Conservation (phyloP, 1,284 basidiomycete genomes). For the Leccinum subspadiceum region DNA sequence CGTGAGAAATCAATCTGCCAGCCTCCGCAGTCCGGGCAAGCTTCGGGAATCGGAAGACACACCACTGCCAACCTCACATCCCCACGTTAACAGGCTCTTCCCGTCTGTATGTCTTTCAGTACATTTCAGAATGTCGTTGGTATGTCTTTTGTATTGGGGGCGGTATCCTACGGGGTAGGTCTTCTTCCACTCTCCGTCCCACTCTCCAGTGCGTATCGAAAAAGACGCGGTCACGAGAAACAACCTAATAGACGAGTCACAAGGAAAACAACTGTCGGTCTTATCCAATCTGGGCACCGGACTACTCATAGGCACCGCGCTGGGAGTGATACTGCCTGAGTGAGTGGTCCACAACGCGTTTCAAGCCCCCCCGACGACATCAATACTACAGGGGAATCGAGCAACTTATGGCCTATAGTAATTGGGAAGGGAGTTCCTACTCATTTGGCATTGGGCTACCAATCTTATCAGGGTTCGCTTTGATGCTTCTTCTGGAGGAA, state of each 20-base stretch:
- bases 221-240: neutral
- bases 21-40: neutral
- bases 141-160: slow-evolving; percentile 70
- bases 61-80: neutral
- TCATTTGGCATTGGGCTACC: slow-evolving; percentile 62
- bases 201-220: slow-evolving; percentile 64
- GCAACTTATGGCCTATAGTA: slow-evolving; percentile 39
- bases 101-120: slow-evolving; percentile 21
- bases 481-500: slow-evolving; percentile 82
- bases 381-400: slow-evolving; percentile 56
- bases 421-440: slow-evolving; percentile 34
- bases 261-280: slow-evolving; percentile 57
- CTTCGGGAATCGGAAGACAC: neutral
- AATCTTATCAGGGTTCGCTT: slow-evolving; percentile 76
- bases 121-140: slow-evolving; percentile 43
- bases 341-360: slow-evolving; percentile 37
- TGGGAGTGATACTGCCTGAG: slow-evolving; percentile 93
- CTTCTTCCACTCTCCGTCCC: slow-evolving; percentile 72
- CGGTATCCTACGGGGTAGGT: slow-evolving; percentile 71
- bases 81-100: neutral
- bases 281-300: slow-evolving; percentile 77
- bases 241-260: slow-evolving; percentile 16
- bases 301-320: slow-evolving; percentile 83
- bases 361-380: neutral
- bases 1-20: neutral